Conservation (phyloP, 306 rosid genomes). For the Crataegus laevigata region DNA sequence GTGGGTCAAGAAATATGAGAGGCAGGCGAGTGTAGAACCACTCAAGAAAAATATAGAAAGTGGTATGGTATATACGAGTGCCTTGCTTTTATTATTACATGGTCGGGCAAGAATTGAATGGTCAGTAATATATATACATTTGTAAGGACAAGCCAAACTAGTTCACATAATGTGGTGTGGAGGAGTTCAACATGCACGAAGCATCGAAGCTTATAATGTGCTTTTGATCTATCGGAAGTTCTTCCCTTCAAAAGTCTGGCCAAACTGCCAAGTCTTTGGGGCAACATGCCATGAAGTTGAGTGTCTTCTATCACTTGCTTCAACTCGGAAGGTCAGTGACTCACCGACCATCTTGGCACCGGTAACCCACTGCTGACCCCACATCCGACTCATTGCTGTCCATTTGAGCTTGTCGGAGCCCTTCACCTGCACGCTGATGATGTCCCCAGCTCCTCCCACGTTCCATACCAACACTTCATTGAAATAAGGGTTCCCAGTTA, state of each 20-base stretch:
- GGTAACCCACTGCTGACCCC: conserved; percentile 79
- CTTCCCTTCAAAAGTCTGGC: conserved; percentile 60
- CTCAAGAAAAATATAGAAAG: neutral
- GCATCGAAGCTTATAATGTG: neutral
- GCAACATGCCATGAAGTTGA: conserved; percentile 29
- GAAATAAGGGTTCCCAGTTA: conserved; percentile 66
- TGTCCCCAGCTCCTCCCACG: conserved; percentile 78
- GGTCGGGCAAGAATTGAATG: neutral
- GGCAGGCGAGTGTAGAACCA: neutral
- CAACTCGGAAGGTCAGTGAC: conserved; percentile 50
- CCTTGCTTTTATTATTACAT: neutral
- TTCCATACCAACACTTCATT: conserved; percentile 51
- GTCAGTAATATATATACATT: neutral
- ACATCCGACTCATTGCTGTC: conserved; percentile 39
- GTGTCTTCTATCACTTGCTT: conserved; percentile 45
- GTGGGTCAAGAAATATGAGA: neutral
- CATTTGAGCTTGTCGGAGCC: conserved; percentile 44
- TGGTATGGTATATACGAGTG: neutral
- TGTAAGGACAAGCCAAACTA: neutral
- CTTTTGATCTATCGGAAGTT: conserved; percentile 25
- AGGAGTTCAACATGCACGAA: neutral
- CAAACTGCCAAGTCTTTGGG: conserved; percentile 63
- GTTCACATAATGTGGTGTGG: neutral
- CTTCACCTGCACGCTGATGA: conserved; percentile 41
- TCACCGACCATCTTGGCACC: conserved; percentile 44